These are phyloP conservation scores for Ilyonectria destructans DNA, from an alignment of 2,329 filamentous ascomycete genomes.

Conservation along the genomic window DNA sequence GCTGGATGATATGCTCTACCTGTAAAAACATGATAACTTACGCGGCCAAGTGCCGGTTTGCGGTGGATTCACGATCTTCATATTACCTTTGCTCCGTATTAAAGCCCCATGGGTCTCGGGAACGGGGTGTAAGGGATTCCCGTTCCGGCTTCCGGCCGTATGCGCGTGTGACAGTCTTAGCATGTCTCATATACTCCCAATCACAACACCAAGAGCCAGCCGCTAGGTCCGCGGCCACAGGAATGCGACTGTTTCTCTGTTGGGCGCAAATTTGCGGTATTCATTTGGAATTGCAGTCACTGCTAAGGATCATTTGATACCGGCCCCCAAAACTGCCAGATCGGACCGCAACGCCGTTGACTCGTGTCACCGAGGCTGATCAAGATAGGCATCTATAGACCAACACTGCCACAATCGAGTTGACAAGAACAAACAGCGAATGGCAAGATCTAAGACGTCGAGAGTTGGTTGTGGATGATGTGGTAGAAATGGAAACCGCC, in stretches of 20 bases:
- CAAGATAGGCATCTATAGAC: background rate
- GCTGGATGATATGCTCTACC: background rate
- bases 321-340: background rate
- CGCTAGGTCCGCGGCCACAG: background rate
- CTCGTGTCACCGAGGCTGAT: background rate
- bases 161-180: background rate
- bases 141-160: background rate
- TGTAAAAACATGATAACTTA: background rate
- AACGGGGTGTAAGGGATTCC: background rate
- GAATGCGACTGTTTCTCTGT: background rate
- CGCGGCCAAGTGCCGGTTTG: background rate
- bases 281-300: background rate
- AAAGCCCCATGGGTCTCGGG: background rate
- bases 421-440: background rate
- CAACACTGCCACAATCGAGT: background rate
- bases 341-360: background rate
- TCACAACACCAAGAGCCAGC: background rate
- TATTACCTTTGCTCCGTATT: background rate
- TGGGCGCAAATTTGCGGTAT: background rate
- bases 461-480: background rate
- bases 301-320: background rate
- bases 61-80: background rate
- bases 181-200: constrained; percentile 3
- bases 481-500: background rate
- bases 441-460: background rate